phyloP scores from a whole-genome alignment of 2,329 filamentous ascomycete species.

The Calonectria crousiana region DNA sequence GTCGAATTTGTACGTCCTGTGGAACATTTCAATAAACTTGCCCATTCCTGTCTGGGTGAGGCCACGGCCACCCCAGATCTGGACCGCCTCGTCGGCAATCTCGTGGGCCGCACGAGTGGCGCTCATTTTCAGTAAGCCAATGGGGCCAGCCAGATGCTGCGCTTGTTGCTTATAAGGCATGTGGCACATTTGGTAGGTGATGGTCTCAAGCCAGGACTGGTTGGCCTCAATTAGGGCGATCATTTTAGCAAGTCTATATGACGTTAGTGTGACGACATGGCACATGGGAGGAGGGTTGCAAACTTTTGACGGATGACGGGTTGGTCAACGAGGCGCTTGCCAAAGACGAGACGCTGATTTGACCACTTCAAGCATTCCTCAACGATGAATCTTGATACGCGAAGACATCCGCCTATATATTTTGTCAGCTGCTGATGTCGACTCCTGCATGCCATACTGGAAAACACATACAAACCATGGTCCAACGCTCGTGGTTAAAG shows the following conservation, averaged over 20 bases:
- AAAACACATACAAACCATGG: constrained; percentile 72
- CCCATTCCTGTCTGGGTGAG: constrained; percentile 89
- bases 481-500: constrained; percentile 90
- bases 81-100: constrained; percentile 84
- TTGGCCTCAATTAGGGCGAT: constrained; percentile 85
- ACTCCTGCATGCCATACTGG: background rate
- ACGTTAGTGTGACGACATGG: constrained; percentile 18
- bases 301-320: constrained; percentile 86
- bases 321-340: constrained; percentile 85
- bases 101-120: constrained; percentile 83
- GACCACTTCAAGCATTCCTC: constrained; percentile 92
- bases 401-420: constrained; percentile 65
- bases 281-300: background rate
- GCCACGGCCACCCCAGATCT: constrained; percentile 87
- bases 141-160: constrained; percentile 81
- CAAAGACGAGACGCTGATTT: constrained; percentile 87
- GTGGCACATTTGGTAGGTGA: constrained; percentile 90
- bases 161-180: constrained; percentile 85
- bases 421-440: constrained; percentile 17
- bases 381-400: constrained; percentile 75
- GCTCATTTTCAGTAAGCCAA: constrained; percentile 85
- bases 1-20: constrained; percentile 86
- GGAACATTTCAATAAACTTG: constrained; percentile 84
- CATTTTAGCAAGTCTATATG: constrained; percentile 80
- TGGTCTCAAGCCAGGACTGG: constrained; percentile 86